Conservation (phyloP, 202 grass and related monocot species). For the Panicum hallii region DNA sequence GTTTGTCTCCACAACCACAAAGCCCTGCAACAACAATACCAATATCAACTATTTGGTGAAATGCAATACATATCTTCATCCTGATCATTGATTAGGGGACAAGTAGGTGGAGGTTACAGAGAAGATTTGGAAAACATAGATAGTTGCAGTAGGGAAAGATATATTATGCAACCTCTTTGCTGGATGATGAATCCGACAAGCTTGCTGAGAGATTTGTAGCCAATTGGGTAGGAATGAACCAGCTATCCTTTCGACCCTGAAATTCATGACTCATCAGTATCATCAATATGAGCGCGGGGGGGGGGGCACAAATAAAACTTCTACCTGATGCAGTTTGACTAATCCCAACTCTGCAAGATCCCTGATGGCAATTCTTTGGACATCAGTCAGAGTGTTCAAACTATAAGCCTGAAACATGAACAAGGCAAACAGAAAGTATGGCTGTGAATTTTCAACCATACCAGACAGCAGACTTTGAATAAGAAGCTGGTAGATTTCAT, state of each 20-base stretch:
- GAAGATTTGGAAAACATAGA: constrained; percentile 14
- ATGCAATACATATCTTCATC: constrained; percentile 21
- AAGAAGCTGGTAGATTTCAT: constrained; percentile 24
- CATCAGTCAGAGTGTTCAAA: constrained; percentile 80
- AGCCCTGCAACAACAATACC: constrained; percentile 62
- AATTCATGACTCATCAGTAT: constrained; percentile 11
- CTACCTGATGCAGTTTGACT: constrained; percentile 90
- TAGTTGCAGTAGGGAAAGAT: constrained; percentile 26
- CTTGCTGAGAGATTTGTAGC: constrained; percentile 93
- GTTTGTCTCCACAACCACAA: constrained; percentile 96
- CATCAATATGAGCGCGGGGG: not conserved
- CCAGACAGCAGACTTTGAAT: not conserved
- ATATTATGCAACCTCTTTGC: constrained; percentile 73
- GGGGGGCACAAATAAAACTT: not conserved
- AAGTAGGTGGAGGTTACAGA: constrained; percentile 8
- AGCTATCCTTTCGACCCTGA: constrained; percentile 86
- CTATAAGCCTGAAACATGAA: constrained; percentile 81
- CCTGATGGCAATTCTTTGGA: constrained; percentile 80
- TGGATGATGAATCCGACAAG: constrained; percentile 80
- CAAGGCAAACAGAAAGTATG: not conserved
- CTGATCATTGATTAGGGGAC: constrained; percentile 3
- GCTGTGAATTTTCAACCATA: constrained; percentile 1
- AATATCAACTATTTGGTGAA: constrained; percentile 11
- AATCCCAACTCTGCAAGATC: constrained; percentile 85
- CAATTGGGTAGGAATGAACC: constrained; percentile 97